Evolutionary conservation across 192 early-diverging fungal species (phyloP).

Genomic region (Hyaloraphidium curvatum): DNA sequence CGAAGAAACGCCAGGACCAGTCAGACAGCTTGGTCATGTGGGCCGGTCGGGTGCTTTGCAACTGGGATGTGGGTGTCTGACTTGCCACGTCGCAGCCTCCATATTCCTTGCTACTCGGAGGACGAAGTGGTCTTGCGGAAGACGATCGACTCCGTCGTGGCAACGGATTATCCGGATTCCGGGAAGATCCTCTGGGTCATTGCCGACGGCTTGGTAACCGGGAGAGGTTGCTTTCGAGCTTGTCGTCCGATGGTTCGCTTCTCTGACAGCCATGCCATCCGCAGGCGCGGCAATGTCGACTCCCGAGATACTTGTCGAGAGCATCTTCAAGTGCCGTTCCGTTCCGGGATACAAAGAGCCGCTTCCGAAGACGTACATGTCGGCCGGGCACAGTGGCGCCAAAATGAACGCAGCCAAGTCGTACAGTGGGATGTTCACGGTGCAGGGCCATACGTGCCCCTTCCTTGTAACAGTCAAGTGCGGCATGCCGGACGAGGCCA

Average conservation of each 20-base stretch:
- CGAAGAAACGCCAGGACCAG: too few relatives aligned
- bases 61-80: too few relatives aligned
- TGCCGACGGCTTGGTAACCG: conserved; percentile 2
- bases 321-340: neutral
- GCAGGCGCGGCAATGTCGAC: too few relatives aligned
- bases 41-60: too few relatives aligned
- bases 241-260: too few relatives aligned
- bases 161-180: conserved; percentile 1
- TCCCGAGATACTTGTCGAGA: neutral
- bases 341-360: neutral
- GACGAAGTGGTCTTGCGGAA: neutral
- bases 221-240: conserved; percentile 3
- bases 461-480: neutral
- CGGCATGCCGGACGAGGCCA: neutral
- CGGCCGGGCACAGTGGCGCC: neutral
- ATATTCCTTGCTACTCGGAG: too few relatives aligned
- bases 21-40: too few relatives aligned
- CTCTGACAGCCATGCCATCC: too few relatives aligned
- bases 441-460: neutral
- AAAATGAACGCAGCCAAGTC: neutral
- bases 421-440: neutral
- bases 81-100: too few relatives aligned
- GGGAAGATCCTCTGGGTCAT: conserved; percentile 4
- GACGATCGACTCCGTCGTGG: neutral
- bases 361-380: neutral